These are phyloP conservation scores for Insectozyma bohioensis DNA, from an alignment of 1,139 yeast species.

Conservation along the genomic window DNA sequence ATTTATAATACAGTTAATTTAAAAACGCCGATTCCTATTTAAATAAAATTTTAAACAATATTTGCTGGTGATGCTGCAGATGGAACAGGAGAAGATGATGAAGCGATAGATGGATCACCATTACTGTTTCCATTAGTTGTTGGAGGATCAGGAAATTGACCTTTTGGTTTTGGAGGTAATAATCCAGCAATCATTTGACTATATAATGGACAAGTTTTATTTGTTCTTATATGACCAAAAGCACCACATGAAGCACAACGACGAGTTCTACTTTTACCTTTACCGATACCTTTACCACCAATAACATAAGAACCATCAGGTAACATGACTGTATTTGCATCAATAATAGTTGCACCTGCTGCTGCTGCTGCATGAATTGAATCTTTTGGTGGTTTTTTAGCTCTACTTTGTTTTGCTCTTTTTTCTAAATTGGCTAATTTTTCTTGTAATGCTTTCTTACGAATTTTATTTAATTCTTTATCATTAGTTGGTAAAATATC, in stretches of 20 bases:
- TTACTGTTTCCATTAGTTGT: neutral
- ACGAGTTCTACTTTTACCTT: constrained; percentile 77
- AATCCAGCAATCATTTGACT: constrained; percentile 30
- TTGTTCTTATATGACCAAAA: constrained; percentile 90
- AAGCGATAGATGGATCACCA: neutral
- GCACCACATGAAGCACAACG: constrained; percentile 96
- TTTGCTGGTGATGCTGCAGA: constrained; percentile 4
- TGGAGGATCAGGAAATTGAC: constrained; percentile 1
- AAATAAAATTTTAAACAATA: too few relatives aligned
- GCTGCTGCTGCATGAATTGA: constrained; percentile 50
- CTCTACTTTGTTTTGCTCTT: constrained; percentile 50
- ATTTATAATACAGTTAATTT: too few relatives aligned
- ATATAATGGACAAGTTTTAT: constrained; percentile 86
- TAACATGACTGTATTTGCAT: constrained; percentile 43
- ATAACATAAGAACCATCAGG: constrained; percentile 50
- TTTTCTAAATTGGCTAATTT: constrained; percentile 83
- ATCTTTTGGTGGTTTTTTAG: constrained; percentile 38
- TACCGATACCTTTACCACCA: constrained; percentile 67
- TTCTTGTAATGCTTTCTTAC: constrained; percentile 77
- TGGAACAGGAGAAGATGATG: constrained; percentile 1
- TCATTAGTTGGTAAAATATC: constrained; percentile 80
- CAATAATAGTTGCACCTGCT: constrained; percentile 21
- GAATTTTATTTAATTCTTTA: constrained; percentile 77
- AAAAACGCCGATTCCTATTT: too few relatives aligned
- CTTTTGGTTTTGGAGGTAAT: constrained; percentile 12